Evolutionary conservation across 73 alveolate species (phyloP).

Genomic region (Blepharisma japonicum): DNA sequence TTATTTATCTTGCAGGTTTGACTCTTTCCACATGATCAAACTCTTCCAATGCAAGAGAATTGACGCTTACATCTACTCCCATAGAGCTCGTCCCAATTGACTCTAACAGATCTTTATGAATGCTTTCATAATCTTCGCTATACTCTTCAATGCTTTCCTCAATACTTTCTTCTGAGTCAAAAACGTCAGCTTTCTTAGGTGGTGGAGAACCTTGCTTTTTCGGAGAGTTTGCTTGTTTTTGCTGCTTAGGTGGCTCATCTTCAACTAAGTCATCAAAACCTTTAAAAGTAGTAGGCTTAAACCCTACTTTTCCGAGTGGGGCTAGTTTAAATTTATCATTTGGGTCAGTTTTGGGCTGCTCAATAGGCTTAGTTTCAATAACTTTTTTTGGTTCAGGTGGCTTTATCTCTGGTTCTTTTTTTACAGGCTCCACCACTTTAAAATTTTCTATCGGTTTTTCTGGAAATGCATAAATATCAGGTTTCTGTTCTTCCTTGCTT

Average conservation of each 20-base stretch:
- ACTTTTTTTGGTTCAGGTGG: no score
- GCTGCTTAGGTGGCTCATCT: neutral
- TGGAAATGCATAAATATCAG: no score
- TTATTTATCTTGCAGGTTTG: neutral
- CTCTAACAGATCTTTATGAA: conserved; percentile 4
- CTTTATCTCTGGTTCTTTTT: no score
- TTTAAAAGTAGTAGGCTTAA: neutral
- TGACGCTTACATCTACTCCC: conserved; percentile 28
- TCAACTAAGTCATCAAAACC: conserved; percentile 2
- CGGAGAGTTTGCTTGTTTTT: neutral
- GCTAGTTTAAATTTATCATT: neutral
- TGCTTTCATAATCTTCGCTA: neutral
- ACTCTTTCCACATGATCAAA: conserved; percentile 28
- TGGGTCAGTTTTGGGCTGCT: neutral
- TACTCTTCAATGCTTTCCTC: neutral
- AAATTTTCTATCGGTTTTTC: no score
- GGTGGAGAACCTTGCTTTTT: no score
- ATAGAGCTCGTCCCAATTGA: conserved; percentile 19
- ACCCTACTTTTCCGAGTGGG: neutral
- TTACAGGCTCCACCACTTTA: no score
- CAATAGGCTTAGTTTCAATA: neutral
- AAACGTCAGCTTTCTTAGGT: neutral
- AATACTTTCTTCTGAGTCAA: conserved; percentile 10
- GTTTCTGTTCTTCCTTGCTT: no score
- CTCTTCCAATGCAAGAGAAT: conserved; percentile 31